Conservation (phyloP, 2,329 filamentous ascomycete genomes). For the Fusarium sp. region DNA sequence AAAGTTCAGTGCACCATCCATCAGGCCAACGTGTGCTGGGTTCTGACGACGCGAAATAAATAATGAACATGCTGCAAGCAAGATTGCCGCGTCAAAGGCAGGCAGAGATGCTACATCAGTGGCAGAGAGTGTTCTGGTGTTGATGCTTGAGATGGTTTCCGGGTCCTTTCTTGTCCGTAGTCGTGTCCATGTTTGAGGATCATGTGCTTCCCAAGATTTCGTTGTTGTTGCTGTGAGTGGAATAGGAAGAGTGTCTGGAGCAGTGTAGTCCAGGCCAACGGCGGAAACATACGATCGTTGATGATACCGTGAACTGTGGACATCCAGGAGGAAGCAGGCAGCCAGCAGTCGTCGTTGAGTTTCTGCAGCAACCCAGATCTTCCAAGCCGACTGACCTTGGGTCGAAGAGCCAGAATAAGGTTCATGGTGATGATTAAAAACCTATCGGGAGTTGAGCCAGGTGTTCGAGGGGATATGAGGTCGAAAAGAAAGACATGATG, state of each 20-base stretch:
- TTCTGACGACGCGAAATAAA: conserved; percentile 48
- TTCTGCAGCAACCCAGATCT: conserved; percentile 61
- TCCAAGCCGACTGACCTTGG: conserved; percentile 53
- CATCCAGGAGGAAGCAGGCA: conserved; percentile 64
- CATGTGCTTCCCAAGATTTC: conserved; percentile 59
- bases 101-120: conserved; percentile 47
- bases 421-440: conserved; percentile 46
- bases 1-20: conserved; percentile 36
- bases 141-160: conserved; percentile 40
- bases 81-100: conserved; percentile 51
- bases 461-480: conserved; percentile 6
- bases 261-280: conserved; percentile 49
- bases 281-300: conserved; percentile 53
- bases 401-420: conserved; percentile 34
- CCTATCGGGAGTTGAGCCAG: conserved; percentile 49
- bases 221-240: conserved; percentile 56
- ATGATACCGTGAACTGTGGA: conserved; percentile 63
- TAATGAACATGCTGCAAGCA: conserved; percentile 51
- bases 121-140: conserved; percentile 48
- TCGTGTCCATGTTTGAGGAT: conserved; percentile 56
- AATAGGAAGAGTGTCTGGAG: conserved; percentile 50
- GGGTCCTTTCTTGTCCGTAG: conserved; percentile 38
- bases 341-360: conserved; percentile 61
- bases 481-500: conserved; percentile 42
- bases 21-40: conserved; percentile 38